phyloP scores from a whole-genome alignment of 75 land plant species.

The Picea glauca region DNA sequence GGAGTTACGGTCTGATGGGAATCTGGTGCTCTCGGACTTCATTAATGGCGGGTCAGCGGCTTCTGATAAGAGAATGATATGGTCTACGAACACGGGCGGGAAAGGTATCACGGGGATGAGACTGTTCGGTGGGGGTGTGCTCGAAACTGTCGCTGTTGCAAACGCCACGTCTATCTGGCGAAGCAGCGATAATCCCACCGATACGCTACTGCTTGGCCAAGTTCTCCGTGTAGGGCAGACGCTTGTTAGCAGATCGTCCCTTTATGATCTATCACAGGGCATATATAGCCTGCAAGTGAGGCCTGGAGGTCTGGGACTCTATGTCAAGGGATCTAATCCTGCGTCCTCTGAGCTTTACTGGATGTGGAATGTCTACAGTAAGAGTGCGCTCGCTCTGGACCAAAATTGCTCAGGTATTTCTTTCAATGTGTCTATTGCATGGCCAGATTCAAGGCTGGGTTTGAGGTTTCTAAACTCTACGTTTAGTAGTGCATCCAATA shows the following conservation, averaged over 20 bases:
- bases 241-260: neutral
- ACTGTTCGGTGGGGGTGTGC: neutral
- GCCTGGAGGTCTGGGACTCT: neutral
- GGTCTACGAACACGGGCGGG: conserved; percentile 25
- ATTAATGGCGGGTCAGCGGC: too few species aligned
- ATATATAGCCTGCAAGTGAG: neutral
- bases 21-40: conserved; percentile 5
- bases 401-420: neutral
- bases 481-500: neutral
- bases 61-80: neutral
- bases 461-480: neutral
- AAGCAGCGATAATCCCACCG: neutral
- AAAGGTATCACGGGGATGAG: neutral
- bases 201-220: neutral
- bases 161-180: neutral
- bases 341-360: neutral
- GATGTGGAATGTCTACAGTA: conserved; percentile 8
- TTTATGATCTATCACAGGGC: neutral
- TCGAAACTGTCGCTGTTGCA: neutral
- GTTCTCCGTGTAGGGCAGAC: neutral
- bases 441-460: neutral
- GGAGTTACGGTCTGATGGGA: conserved; percentile 1
- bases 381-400: neutral
- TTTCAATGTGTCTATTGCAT: neutral
- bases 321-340: neutral